phyloP scores from a whole-genome alignment of 2,329 filamentous ascomycete species.

The Pseudomassariella vexata region DNA sequence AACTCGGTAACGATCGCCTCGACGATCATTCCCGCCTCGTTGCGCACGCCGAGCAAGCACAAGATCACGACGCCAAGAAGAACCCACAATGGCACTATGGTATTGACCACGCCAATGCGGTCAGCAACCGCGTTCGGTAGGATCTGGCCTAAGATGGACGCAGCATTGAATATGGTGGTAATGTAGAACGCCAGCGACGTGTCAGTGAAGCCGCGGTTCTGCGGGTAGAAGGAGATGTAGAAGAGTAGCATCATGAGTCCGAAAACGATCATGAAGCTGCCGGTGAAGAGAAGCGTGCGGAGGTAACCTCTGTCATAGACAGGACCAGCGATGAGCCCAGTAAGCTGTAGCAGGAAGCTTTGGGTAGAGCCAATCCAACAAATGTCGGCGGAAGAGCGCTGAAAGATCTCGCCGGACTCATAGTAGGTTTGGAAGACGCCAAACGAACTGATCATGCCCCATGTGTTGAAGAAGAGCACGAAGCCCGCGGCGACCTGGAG shows the following conservation, averaged over 20 bases:
- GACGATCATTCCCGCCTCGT: slow-evolving; percentile 28
- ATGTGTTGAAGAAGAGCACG: slow-evolving; percentile 1
- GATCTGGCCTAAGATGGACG: slow-evolving; percentile 42
- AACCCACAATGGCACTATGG: slow-evolving; percentile 28
- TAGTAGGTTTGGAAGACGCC: slow-evolving; percentile 25
- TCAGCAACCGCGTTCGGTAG: slow-evolving; percentile 39
- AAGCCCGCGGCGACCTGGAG: slow-evolving; percentile 16
- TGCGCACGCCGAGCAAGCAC: slow-evolving; percentile 33
- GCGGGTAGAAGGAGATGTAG: slow-evolving; percentile 38
- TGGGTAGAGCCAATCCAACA: slow-evolving; percentile 25
- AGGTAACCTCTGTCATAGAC: slow-evolving; percentile 25
- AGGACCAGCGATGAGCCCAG: slow-evolving; percentile 22
- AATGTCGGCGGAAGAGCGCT: slow-evolving; percentile 17
- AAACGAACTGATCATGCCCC: slow-evolving; percentile 15
- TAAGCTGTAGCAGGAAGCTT: slow-evolving; percentile 20
- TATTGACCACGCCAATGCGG: slow-evolving; percentile 33
- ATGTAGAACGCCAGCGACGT: slow-evolving; percentile 35
- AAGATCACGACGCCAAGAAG: slow-evolving; percentile 26
- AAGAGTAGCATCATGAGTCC: slow-evolving; percentile 28
- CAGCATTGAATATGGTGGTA: slow-evolving; percentile 44
- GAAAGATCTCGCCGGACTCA: slow-evolving; percentile 10
- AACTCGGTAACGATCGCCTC: slow-evolving; percentile 41
- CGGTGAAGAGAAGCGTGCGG: slow-evolving; percentile 15
- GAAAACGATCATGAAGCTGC: slow-evolving; percentile 13
- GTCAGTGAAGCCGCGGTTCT: slow-evolving; percentile 24